phyloP scores from a whole-genome alignment of 129 eudicot species.

The Flaveria sonorensis region DNA sequence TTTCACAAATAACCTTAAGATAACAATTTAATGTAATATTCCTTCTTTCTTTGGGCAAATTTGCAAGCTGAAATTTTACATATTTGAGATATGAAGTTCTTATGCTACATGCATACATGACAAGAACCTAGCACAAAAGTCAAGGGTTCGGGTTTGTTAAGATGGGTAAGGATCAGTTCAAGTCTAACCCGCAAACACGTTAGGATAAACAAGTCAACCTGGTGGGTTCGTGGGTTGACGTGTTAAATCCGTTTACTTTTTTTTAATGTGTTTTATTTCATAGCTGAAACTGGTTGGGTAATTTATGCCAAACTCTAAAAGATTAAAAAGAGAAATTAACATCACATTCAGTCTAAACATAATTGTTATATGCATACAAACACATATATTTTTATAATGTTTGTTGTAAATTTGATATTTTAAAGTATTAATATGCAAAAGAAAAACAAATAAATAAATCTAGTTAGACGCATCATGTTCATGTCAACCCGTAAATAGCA shows the following conservation, averaged over 20 bases:
- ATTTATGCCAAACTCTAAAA: too few species aligned
- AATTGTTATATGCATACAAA: too few species aligned
- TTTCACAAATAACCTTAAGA: not conserved
- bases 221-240: not conserved
- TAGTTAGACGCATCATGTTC: not conserved
- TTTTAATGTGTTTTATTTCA: not conserved
- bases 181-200: not conserved
- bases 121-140: not conserved
- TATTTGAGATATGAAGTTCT: not conserved
- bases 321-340: too few species aligned
- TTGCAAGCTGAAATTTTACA: not conserved
- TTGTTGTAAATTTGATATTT: not conserved
- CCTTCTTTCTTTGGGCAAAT: constrained; percentile 2
- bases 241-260: not conserved
- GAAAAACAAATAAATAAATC: not conserved
- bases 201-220: too few species aligned
- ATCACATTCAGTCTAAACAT: too few species aligned
- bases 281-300: not conserved
- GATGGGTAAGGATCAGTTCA: not conserved
- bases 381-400: not conserved
- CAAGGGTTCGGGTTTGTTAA: not conserved
- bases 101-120: too few species aligned
- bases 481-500: not conserved
- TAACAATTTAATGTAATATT: not conserved
- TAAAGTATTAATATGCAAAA: not conserved